These are phyloP conservation scores for Boletus vermiculosoides DNA, from an alignment of 768 basidiomycete species.

Conservation along the genomic window DNA sequence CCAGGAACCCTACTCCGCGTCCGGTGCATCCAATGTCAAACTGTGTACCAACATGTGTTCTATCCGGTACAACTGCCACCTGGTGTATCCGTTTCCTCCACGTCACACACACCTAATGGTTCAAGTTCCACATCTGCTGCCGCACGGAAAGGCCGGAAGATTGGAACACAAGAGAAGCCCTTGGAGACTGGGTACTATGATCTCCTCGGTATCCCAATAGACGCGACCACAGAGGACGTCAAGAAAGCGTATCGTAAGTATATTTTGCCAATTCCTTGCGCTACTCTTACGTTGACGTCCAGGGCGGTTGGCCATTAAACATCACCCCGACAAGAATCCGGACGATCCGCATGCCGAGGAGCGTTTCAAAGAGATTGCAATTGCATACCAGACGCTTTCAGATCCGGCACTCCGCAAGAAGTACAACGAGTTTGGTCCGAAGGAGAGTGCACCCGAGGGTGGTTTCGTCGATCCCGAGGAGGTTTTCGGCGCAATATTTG, in stretches of 20 bases:
- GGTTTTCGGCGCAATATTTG: slow-evolving; percentile 81
- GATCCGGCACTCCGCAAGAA: slow-evolving; percentile 73
- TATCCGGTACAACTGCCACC: slow-evolving; percentile 59
- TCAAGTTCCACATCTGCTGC: slow-evolving; percentile 17
- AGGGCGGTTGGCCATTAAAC: slow-evolving; percentile 86
- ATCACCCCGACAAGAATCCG: slow-evolving; percentile 91
- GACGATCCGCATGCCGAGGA: slow-evolving; percentile 84
- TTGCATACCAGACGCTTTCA: slow-evolving; percentile 85
- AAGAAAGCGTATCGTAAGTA: slow-evolving; percentile 84
- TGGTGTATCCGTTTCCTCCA: slow-evolving; percentile 14
- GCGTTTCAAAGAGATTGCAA: slow-evolving; percentile 87
- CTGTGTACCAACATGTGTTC: slow-evolving; percentile 60
- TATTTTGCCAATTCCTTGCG: not conserved
- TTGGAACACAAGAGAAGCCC: slow-evolving; percentile 85
- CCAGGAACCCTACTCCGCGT: slow-evolving; percentile 60
- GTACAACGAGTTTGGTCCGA: slow-evolving; percentile 90
- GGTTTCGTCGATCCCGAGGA: slow-evolving; percentile 88
- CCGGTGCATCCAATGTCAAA: slow-evolving; percentile 68
- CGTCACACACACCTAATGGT: slow-evolving; percentile 20
- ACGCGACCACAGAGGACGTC: slow-evolving; percentile 79
- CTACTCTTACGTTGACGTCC: not conserved
- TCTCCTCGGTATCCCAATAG: slow-evolving; percentile 69
- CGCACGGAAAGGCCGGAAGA: slow-evolving; percentile 62
- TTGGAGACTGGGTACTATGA: slow-evolving; percentile 93
- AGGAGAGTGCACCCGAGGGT: slow-evolving; percentile 78